These are phyloP conservation scores for Tranzscheliella williamsii DNA, from an alignment of 1,284 basidiomycete species.

Conservation along the genomic window DNA sequence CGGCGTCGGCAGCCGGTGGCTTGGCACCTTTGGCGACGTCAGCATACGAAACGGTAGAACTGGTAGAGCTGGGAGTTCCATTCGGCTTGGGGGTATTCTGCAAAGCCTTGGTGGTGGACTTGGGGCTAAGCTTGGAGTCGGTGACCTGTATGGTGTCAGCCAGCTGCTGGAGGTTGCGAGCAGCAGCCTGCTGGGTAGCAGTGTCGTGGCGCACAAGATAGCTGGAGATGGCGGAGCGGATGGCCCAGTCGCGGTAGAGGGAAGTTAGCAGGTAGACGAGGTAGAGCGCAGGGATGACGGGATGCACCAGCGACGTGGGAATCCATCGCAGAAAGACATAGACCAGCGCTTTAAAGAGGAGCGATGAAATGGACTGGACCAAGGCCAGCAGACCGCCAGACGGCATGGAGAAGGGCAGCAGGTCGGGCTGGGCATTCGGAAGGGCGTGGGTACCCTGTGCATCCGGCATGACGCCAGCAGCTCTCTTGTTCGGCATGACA, in stretches of 20 bases:
- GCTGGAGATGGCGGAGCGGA: constrained; percentile 22
- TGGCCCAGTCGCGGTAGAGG: constrained; percentile 29
- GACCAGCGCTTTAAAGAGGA: constrained; percentile 48
- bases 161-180: constrained; percentile 33
- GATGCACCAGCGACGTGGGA: constrained; percentile 32
- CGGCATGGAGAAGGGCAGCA: constrained; percentile 15
- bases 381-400: constrained; percentile 26
- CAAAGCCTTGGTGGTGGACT: constrained; percentile 19
- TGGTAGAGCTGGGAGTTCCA: constrained; percentile 13
- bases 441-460: constrained; percentile 1
- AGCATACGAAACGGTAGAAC: constrained; percentile 20
- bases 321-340: constrained; percentile 55
- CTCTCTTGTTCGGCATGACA: constrained; percentile 24
- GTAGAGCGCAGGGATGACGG: constrained; percentile 42
- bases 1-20: neutral
- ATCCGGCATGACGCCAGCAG: constrained; percentile 32
- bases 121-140: constrained; percentile 19
- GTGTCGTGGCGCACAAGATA: constrained; percentile 6
- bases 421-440: neutral
- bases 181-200: constrained; percentile 1
- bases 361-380: constrained; percentile 34
- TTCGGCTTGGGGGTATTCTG: constrained; percentile 20
- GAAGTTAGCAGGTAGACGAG: constrained; percentile 34
- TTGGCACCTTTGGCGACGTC: constrained; percentile 23
- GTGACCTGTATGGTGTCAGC: constrained; percentile 34